Evolutionary conservation across 495 filamentous ascomycete genomes (phyloP), one percentile per base, ranked within the genome.

Genomic region (Podospora sp.): DNA sequence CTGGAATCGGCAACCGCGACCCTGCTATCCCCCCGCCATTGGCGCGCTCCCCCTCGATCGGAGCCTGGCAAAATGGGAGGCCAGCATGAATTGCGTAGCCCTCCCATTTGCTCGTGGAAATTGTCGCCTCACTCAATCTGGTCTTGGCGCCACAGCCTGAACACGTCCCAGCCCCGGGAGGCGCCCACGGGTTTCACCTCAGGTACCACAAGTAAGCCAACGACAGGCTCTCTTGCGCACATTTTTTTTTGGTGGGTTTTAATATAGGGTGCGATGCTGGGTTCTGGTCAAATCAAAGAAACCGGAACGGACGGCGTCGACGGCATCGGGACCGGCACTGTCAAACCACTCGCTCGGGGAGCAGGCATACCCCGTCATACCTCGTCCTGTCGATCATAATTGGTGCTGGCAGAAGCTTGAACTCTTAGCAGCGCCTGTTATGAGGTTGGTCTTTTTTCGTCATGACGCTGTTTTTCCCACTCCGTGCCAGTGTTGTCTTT

Each of bases 181-280:
- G 7, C 2, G 22, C 7, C 52, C 25, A 22, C 52, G 52, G 52
- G 52, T 56, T 56, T 56, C 52, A n/a, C n/a, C 1, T 56, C 20
- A 56, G 52, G 16, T 56, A 56, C 29, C 8, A 8, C 29, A 33
- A 33, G 8, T 3, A 3, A 4, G 52, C 7, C 25, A 24, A 22
- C 7, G 7, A 56, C 21, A 6, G 22, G 20, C 12, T 8, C 52
- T 56, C n/a, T n/a, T 6, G 52, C 20, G n/a, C 25, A n/a, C 9
- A n/a, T 56, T 22, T n/a, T n/a, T n/a, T n/a, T n/a, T n/a, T 56
- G 16, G 20, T 56, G 52, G 8, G 21, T 56, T 18, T n/a, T 56
- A 56, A 56, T 56, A 56, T 56, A 56, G 52, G 52, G 52, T n/a
- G 12, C n/a, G 52, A 56, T 56, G 52, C 52, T 56, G 52, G 52